Conservation (phyloP, 2,329 filamentous ascomycete genomes). For the Xylariaceae sp. region DNA sequence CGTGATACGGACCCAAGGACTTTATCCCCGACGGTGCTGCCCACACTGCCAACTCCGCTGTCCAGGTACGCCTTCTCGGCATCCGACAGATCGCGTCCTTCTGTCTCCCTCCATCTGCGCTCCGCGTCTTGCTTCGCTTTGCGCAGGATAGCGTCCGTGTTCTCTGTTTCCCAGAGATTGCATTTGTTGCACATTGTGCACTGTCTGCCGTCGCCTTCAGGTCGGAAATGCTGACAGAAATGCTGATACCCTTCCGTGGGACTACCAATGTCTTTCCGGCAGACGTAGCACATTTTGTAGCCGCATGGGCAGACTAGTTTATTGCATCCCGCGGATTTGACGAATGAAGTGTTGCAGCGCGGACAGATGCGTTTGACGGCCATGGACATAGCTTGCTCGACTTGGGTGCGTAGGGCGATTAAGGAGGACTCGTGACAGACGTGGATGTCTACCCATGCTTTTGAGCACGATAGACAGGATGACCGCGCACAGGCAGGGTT, state of each 20-base stretch:
- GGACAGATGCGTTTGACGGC: conserved; percentile 95
- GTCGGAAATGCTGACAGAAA: conserved; percentile 94
- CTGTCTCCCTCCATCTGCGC: conserved; percentile 64
- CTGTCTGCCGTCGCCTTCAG: conserved; percentile 66
- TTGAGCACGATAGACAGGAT: conserved; percentile 80
- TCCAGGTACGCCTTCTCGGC: conserved; percentile 57
- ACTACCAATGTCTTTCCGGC: conserved; percentile 69
- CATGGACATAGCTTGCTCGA: conserved; percentile 90
- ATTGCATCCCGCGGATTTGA: conserved; percentile 93
- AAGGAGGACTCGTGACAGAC: conserved; percentile 83
- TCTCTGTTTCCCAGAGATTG: conserved; percentile 75
- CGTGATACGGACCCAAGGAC: conserved; percentile 16
- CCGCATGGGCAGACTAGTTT: conserved; percentile 94
- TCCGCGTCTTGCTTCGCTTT: conserved; percentile 71
- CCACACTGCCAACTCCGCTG: conserved; percentile 41
- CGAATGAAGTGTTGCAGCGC: conserved; percentile 84
- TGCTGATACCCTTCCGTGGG: conserved; percentile 76
- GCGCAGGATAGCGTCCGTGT: conserved; percentile 65
- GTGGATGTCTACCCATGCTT: conserved; percentile 84
- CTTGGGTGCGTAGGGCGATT: conserved; percentile 78
- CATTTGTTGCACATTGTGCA: conserved; percentile 80
- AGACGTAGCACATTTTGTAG: conserved; percentile 98
- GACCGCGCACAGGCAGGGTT: conserved; percentile 63
- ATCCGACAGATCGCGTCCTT: conserved; percentile 56
- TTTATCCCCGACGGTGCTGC: conserved; percentile 10